Conservation (phyloP, 805 yeast species). For the Lipomyces spencermartinsiae region DNA sequence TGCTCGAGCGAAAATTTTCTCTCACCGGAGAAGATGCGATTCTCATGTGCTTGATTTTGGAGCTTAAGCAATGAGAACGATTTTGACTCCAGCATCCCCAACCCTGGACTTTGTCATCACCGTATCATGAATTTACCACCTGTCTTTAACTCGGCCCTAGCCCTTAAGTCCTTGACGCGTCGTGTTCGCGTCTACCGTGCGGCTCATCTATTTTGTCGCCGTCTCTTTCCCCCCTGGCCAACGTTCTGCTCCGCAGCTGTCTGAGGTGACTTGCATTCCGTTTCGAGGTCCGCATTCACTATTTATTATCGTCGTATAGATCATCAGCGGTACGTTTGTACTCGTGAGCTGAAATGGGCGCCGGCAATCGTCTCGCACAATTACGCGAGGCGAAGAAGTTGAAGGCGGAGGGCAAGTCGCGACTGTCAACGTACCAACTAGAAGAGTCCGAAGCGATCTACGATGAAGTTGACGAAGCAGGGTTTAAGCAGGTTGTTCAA, state of each 20-base stretch:
- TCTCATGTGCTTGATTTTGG: neutral
- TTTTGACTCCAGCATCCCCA: no score
- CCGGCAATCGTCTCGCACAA: slow-evolving; percentile 45
- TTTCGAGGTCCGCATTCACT: neutral
- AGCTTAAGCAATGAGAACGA: neutral
- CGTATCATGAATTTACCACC: no score
- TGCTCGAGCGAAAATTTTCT: neutral
- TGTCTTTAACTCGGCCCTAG: no score
- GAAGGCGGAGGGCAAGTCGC: slow-evolving; percentile 62
- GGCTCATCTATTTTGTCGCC: neutral
- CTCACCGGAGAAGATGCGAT: neutral
- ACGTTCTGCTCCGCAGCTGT: neutral
- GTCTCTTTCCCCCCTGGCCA: neutral
- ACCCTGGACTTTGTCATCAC: no score
- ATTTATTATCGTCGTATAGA: neutral
- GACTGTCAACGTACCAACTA: slow-evolving; percentile 53
- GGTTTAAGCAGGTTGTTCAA: slow-evolving; percentile 76
- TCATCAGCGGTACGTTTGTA: neutral
- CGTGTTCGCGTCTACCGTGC: neutral
- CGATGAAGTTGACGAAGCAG: slow-evolving; percentile 85
- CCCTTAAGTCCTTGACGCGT: neutral
- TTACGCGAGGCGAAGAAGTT: slow-evolving; percentile 69
- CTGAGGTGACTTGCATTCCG: neutral
- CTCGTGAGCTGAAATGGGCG: neutral
- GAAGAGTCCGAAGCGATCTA: slow-evolving; percentile 66